Evolutionary conservation across 192 early-diverging fungal species (phyloP), one percentile per base, ranked within the genome.

Genomic region (Coemansia sp.): DNA sequence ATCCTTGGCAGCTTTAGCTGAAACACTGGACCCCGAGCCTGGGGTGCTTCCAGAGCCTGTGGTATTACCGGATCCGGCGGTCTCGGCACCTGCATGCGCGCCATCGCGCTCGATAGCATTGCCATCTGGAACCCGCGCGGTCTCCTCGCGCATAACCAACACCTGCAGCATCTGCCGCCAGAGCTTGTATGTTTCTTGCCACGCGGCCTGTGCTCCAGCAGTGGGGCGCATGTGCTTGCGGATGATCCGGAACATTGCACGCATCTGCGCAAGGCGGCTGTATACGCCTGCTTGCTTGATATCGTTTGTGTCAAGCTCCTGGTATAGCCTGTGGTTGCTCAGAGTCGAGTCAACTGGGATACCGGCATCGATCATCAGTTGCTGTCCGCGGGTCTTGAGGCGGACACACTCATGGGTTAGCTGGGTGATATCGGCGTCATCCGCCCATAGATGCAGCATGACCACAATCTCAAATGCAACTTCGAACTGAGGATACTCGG

Each of bases 241-340:
- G 20, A 84, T 79, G 38, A 71, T 76, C 23, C 77, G 69, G 73
- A 75, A 79, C 23, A 84, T 79, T n/a, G 73, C 77, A 34, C 76
- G 77, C 77, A 78, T 78, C 52, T 79, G 81, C 1, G 81, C 81
- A 21, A 84, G 61, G 8, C 77, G 72, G 41, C 81, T 79, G 38
- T 76, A 84, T 55, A 79, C 60, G 8, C 77, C 77, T 1, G 77
- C 81, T 51, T 79, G 76, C 71, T 95, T 94, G 2, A 95, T 92
- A 58, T 94, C 94, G 30, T 93, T 78, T 24, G 91, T 85, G 26
- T 95, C 79, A 9, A 98, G 86, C 83, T 94, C 90, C 9, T 90
- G 94, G 67, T 94, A 91, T 39, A 95, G 84, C 2, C 95, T 92
- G 92, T 94, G 94, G 67, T 93, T 91, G 49, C 92, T 85, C 44